Evolutionary conservation across 352 stramenopile genomes (phyloP).

Genomic region (Globisporangium cystogenes): DNA sequence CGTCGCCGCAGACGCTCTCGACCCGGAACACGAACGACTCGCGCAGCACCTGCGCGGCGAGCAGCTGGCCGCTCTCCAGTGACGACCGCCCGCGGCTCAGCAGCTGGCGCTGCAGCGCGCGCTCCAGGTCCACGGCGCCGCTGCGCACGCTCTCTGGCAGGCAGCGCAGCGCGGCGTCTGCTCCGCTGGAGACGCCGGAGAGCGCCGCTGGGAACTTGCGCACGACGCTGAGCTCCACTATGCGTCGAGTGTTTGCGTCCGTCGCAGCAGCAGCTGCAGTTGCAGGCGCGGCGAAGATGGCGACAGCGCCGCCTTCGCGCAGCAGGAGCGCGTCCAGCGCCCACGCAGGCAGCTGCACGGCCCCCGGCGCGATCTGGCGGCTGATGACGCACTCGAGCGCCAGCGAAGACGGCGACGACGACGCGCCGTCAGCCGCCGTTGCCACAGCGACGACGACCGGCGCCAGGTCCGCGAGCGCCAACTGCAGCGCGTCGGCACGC

Average conservation of each 20-base stretch:
- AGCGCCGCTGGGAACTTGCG: constrained; percentile 21
- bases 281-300: background rate
- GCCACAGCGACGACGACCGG: constrained; percentile 10
- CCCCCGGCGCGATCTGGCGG: background rate
- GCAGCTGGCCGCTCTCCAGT: constrained; percentile 16
- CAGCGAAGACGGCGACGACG: constrained; percentile 3
- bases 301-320: constrained; percentile 7
- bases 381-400: constrained; percentile 31
- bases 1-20: constrained; percentile 6
- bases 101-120: constrained; percentile 32
- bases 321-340: constrained; percentile 24
- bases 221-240: constrained; percentile 24
- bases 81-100: background rate
- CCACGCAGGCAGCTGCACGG: constrained; percentile 51
- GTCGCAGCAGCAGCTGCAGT: constrained; percentile 8
- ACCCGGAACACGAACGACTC: constrained; percentile 50
- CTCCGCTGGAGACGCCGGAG: background rate
- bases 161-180: constrained; percentile 13
- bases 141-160: constrained; percentile 36
- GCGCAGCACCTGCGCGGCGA: constrained; percentile 41
- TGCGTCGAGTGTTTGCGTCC: constrained; percentile 8
- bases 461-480: constrained; percentile 17
- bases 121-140: constrained; percentile 29
- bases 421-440: background rate
- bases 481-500: constrained; percentile 18